A percentile compares a stretch with the other conserved stretches of the same genome.
These are phyloP conservation scores for Amylocystis lapponica DNA, from an alignment of 768 basidiomycete species.

Conservation along the genomic window DNA sequence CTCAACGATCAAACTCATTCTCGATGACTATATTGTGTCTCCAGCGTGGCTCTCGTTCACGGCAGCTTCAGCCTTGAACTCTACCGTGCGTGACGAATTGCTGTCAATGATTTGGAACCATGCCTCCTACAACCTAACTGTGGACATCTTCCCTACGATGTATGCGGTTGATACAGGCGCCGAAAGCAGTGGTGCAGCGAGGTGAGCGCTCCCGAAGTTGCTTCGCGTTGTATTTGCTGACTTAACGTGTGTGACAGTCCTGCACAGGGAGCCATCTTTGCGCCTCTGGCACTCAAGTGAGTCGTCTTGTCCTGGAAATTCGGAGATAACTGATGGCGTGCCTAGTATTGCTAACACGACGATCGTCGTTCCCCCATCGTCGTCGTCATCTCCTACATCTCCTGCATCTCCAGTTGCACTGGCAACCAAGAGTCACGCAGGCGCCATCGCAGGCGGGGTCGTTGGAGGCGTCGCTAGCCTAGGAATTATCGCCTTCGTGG, in stretches of 20 bases:
- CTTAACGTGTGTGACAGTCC: not conserved
- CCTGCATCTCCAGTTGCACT: not conserved
- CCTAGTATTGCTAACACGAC: conserved; percentile 1
- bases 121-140: conserved; percentile 2
- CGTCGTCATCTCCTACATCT: too few relatives aligned
- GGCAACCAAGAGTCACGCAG: not conserved
- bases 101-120: conserved; percentile 2
- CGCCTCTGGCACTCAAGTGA: conserved; percentile 3
- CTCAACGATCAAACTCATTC: not conserved
- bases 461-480: not conserved
- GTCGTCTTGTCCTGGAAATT: not conserved
- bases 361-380: not conserved
- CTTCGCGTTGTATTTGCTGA: not conserved
- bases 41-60: conserved; percentile 5
- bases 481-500: not conserved
- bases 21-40: too few relatives aligned
- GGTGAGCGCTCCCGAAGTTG: not conserved
- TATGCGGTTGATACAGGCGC: conserved; percentile 1
- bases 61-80: not conserved
- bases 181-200: not conserved
- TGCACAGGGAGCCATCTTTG: conserved; percentile 4
- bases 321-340: not conserved
- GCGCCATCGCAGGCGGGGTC: not conserved
- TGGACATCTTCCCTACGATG: conserved; percentile 3
- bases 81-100: not conserved